Evolutionary conservation across 371 early-diverging fungal genomes (phyloP).

Genomic region (Actinomortierella ambigua): DNA sequence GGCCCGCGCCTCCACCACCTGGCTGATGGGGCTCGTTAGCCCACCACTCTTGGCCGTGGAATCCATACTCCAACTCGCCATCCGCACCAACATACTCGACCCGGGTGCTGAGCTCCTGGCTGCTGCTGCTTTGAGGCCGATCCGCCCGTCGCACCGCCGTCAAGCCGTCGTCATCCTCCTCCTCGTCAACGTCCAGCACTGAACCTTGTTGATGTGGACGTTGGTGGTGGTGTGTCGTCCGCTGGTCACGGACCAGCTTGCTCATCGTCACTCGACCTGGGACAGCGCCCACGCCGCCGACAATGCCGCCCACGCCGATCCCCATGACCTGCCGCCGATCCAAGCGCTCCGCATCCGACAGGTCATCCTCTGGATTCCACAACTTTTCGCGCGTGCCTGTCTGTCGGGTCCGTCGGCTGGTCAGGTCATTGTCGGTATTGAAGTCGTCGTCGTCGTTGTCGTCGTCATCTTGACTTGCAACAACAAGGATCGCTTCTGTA

Average conservation of each 20-base stretch:
- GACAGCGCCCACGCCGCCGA: slow-evolving; percentile 40
- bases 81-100: slow-evolving; percentile 8
- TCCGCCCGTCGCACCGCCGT: no score
- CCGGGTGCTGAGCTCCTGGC: not conserved
- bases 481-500: not conserved
- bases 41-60: slow-evolving; percentile 33
- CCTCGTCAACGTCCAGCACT: not conserved
- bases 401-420: slow-evolving; percentile 4
- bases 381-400: slow-evolving; percentile 22
- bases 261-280: slow-evolving; percentile 25
- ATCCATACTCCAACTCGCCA: slow-evolving; percentile 22
- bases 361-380: slow-evolving; percentile 40
- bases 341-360: slow-evolving; percentile 24
- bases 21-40: not conserved
- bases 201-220: not conserved
- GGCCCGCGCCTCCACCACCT: no score
- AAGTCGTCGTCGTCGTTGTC: not conserved
- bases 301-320: slow-evolving; percentile 36
- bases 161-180: not conserved
- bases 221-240: not conserved
- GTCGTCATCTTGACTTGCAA: not conserved
- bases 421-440: slow-evolving; percentile 6
- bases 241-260: slow-evolving; percentile 14
- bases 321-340: slow-evolving; percentile 41
- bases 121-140: no score